Conservation (phyloP, 2,329 filamentous ascomycete species). For the Tolypocladium tundrense region DNA sequence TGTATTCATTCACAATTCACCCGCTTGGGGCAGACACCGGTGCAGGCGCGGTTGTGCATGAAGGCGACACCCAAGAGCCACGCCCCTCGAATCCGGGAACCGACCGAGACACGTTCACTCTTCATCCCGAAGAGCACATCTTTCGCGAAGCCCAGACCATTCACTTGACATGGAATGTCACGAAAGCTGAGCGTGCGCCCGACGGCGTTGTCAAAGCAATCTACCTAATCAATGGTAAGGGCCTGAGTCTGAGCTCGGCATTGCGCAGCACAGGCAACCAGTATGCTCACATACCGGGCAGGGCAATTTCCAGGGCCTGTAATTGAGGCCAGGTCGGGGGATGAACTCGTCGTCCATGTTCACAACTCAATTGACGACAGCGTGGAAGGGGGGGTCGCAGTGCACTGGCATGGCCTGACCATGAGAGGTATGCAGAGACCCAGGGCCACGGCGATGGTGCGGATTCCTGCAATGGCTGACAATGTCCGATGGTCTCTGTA, state of each 20-base stretch:
- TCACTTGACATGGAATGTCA: conserved; percentile 28
- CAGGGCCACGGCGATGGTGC: conserved; percentile 17
- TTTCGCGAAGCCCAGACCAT: conserved; percentile 20
- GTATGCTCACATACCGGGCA: neutral
- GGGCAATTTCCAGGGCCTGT: conserved; percentile 32
- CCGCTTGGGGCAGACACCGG: neutral
- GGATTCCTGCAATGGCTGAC: neutral
- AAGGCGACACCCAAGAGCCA: neutral
- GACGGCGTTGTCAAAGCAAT: conserved; percentile 40
- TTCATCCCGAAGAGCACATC: conserved; percentile 32
- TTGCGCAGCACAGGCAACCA: no score
- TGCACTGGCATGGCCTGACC: conserved; percentile 62
- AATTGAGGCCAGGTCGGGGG: conserved; percentile 33
- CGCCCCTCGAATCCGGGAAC: neutral
- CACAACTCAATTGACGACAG: conserved; percentile 22
- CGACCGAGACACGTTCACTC: conserved; percentile 3
- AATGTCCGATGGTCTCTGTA: no score
- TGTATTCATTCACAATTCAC: neutral
- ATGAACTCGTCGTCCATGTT: conserved; percentile 29
- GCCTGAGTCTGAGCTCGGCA: neutral
- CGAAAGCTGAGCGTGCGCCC: conserved; percentile 23
- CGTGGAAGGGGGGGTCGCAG: conserved; percentile 28
- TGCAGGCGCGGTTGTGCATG: neutral
- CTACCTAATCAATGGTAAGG: conserved; percentile 37
- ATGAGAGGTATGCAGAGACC: conserved; percentile 35